Base-by-base conservation (phyloP, 345 rosid species). In the Populus davidiana region DNA sequence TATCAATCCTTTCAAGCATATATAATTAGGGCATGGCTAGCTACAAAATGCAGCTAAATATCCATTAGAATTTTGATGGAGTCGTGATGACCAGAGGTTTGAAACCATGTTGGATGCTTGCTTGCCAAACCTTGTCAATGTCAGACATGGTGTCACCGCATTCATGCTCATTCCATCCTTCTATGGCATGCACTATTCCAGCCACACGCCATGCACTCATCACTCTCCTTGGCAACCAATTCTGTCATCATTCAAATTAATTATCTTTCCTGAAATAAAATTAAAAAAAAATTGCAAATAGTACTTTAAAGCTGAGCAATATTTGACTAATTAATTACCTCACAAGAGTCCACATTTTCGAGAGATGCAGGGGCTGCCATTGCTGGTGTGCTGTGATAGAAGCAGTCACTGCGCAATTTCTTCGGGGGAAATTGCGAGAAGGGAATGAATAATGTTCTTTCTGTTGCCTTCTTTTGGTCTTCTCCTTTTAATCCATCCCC, bases 151-250 rank as follows among this genome's bases (percentile, higher is more conserved):
- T 12, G 75, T 81, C 12, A 3, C 97, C 92, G 8, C 90, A 90
- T 59, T 93, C 95, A 21, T 91, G 83, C 79, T 86, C 95, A 21
- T 83, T 67, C 91, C 89, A 89, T 47, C 83, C 89, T 82, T 93
- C 93, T 35, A 89, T 69, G 5, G 87, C 90, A 44, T 93, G 97
- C 69, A 91, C 84, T 50, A 93, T 88, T 36, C 91, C 91, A 6
- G 88, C 94, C 25, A 82, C 62, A 8, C 90, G 81, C 90, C 97
- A 90, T 16, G 95, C 91, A 59, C 92, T 93, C 91, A 93, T 90
- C 87, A 85, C 93, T 69, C 93, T 89, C 81, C 95, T 88, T 43
- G 90, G 91, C 75, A 91, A 44, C 95, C 94, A 93, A 73, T 90
- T 91, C 92, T 92, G 17, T 13, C 29, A 21, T 5, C 31, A 25